phyloP scores from a whole-genome alignment of 2,329 filamentous ascomycete genomes.

The Nannizziopsis arthrosporioides region DNA sequence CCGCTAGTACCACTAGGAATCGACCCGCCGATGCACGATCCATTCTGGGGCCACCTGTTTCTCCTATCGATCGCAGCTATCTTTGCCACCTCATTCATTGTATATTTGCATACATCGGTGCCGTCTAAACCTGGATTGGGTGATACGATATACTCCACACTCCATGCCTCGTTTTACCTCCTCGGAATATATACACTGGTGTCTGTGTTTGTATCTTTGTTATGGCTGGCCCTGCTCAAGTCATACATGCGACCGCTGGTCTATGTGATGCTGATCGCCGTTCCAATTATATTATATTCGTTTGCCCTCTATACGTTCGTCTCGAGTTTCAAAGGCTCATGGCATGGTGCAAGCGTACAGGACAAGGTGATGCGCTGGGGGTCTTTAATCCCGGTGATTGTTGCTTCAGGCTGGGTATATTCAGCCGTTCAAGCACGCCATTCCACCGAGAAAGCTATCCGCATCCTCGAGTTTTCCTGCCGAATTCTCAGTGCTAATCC shows the following conservation, averaged over 20 bases:
- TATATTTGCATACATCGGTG: slow-evolving; percentile 75
- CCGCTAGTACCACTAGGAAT: slow-evolving; percentile 47
- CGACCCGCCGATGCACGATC: slow-evolving; percentile 70
- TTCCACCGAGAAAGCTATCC: slow-evolving; percentile 69
- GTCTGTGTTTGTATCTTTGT: slow-evolving; percentile 71
- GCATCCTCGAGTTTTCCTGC: slow-evolving; percentile 84
- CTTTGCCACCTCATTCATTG: slow-evolving; percentile 76
- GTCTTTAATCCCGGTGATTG: slow-evolving; percentile 61
- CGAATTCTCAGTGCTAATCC: slow-evolving; percentile 77
- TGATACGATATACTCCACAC: slow-evolving; percentile 85
- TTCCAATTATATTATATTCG: slow-evolving; percentile 73
- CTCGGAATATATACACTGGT: slow-evolving; percentile 84
- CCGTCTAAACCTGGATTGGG: slow-evolving; percentile 57
- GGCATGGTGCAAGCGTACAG: slow-evolving; percentile 66
- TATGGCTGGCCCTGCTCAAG: slow-evolving; percentile 80
- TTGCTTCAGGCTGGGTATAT: slow-evolving; percentile 70
- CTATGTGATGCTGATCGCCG: slow-evolving; percentile 65
- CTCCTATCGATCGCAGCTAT: slow-evolving; percentile 72
- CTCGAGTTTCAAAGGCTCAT: slow-evolving; percentile 70
- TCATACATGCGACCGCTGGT: slow-evolving; percentile 83
- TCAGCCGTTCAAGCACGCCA: slow-evolving; percentile 69
- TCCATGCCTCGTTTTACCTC: slow-evolving; percentile 78
- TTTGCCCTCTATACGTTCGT: slow-evolving; percentile 88
- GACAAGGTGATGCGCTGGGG: slow-evolving; percentile 82
- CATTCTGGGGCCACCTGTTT: slow-evolving; percentile 85